Conservation (phyloP, 2,329 filamentous ascomycete species). For the Paraphaeosphaeria sporulosa region DNA sequence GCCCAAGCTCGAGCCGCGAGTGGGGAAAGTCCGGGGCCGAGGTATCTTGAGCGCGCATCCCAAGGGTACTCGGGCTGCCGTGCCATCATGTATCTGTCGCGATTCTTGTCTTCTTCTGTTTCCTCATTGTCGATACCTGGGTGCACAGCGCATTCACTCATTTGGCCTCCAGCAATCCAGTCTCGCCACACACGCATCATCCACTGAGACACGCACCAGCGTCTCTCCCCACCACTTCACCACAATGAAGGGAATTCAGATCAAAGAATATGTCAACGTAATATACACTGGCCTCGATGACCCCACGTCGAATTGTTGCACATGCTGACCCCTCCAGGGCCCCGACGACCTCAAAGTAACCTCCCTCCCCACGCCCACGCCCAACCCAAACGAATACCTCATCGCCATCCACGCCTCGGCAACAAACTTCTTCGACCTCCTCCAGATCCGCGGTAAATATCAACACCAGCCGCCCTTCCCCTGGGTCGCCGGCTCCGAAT, state of each 20-base stretch:
- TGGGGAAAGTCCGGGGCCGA: slow-evolving; percentile 20
- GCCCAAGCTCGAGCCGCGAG: neutral
- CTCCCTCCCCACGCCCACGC: slow-evolving; percentile 76
- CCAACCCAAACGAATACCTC: slow-evolving; percentile 78
- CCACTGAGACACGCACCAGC: neutral
- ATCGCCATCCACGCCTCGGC: slow-evolving; percentile 86
- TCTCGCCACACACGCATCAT: neutral
- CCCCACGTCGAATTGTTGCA: slow-evolving; percentile 14
- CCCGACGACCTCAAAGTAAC: slow-evolving; percentile 80
- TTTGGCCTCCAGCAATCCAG: neutral
- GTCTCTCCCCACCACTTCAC: neutral
- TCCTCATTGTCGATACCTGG: neutral
- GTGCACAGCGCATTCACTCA: neutral
- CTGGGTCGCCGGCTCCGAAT: slow-evolving; percentile 88
- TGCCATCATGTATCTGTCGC: slow-evolving; percentile 3
- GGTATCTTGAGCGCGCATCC: slow-evolving; percentile 17
- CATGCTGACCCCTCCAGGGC: slow-evolving; percentile 58
- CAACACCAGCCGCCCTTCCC: slow-evolving; percentile 89
- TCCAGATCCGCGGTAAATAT: slow-evolving; percentile 95
- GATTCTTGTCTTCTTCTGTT: neutral
- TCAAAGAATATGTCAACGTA: slow-evolving; percentile 78
- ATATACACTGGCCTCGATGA: neutral
- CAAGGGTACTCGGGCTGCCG: neutral
- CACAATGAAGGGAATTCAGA: slow-evolving; percentile 76
- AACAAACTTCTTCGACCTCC: slow-evolving; percentile 96